Base-by-base conservation (phyloP, 257 asterid species). In the Solanum boliviense region DNA sequence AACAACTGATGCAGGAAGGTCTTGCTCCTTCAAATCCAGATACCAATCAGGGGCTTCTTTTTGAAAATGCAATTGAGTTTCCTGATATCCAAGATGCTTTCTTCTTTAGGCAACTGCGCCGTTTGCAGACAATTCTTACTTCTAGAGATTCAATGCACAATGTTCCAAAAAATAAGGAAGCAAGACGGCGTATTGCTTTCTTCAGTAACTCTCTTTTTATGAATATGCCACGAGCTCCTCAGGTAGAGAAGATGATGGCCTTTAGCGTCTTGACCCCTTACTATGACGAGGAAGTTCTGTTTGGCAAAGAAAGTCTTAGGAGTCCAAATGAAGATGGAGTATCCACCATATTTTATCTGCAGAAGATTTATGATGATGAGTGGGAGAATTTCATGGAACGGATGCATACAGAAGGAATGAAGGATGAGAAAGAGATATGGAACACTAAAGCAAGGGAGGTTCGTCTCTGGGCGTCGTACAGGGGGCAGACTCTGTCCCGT, bases 261-360 rank as follows among this genome's bases (percentile, higher is more conserved):
- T 95, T 96, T 88, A 96, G 98, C 76, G 98, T 96, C 86, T 92
- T 96, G 95, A 96, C 99, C 75, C 99, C 99, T 82, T 96, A 95
- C 93, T 96, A 95, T 62, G 98, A 94, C 41, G 99, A 96, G 91
- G 99, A 96, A 87, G 99, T 96, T 73, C 71, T 93, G 92, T 96
- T 86, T 87, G 97, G 98, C 3, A 96, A 92, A 90, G 99, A 95
- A 89, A 91, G 56, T 88, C 95, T 96, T 71, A 90, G 98, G 89
- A 96, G 94, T 87, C 94, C 92, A 34, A 96, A 95, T 87, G 98
- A 95, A 91, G 99, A 96, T 89, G 99, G 98, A 20, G 88, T 96
- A 85, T 93, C 98, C 68, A 95, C 91, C 88, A 85, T 96, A 92
- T 96, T 94, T 90, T 96, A 96, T 89, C 93, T 96, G 92, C 98